Evolutionary conservation across 2,329 filamentous ascomycete species (phyloP), one percentile per base, ranked within the genome.

Genomic region (Aspergillus cejpii): DNA sequence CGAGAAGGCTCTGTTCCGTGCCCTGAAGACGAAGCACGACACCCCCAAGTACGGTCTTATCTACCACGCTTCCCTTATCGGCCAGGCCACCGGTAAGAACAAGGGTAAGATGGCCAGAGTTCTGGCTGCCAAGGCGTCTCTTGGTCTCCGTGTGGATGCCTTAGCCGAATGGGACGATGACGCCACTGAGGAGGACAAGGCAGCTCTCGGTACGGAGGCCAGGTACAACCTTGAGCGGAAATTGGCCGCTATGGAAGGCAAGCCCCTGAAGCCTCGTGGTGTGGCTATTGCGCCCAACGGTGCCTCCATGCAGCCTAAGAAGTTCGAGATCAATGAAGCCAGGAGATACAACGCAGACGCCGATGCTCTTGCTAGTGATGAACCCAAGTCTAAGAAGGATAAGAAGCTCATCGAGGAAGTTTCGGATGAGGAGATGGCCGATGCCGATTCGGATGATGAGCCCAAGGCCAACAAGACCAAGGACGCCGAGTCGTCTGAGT

Each of bases 41-140:
- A 98, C 92, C 29, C 92, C 92, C 64, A 98, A 97, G 73, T 98
- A 97, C 62, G 92, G 92, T 78, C 78, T 94, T 54, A 87, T 94
- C 66, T 94, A 92, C 73, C 86, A 94, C 70, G 85, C 87, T 39
- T 92, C 87, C 21, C 80, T 98, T 37, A 94, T 98, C 54, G 94
- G 92, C 36, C 92, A 98, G 74, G 92, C 92, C 23, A 94, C 87
- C 15, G 92, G 92, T 61, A 91, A 88, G 76, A 97, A 97, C 77
- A 98, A 98, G 83, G 92, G 92, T 60, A 98, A 98, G 78, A 95
- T 98, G 63, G 92, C 92, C 33, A 87, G 92, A 78, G 89, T 95
- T 76, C 79, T 98, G 50, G 86, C 92, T 39, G 85, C 91, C 57
- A 97, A 97, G 77, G 83, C 91, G 37, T 88, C 92, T 20, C 80